Evolutionary conservation across 2,329 filamentous ascomycete genomes (phyloP).

Genomic region (Penicillium fuscoglaucum): DNA sequence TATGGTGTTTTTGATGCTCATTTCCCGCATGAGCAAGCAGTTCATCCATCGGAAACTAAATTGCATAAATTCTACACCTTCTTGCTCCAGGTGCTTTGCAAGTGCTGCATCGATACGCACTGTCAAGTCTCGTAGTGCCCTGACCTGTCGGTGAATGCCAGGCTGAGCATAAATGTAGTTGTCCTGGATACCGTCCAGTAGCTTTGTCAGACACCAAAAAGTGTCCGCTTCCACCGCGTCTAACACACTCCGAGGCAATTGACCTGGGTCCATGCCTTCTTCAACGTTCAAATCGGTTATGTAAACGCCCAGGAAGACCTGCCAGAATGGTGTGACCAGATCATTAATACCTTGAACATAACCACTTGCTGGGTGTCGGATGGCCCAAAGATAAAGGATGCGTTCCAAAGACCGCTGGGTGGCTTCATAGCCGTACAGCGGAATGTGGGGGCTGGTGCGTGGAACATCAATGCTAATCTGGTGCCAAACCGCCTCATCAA

Average conservation of each 20-base stretch:
- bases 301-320: slow-evolving; percentile 92
- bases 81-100: slow-evolving; percentile 83
- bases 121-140: slow-evolving; percentile 83
- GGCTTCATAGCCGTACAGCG: slow-evolving; percentile 92
- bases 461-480: slow-evolving; percentile 99
- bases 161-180: slow-evolving; percentile 98
- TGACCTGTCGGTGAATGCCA: slow-evolving; percentile 91
- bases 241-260: slow-evolving; percentile 83
- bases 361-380: slow-evolving; percentile 92
- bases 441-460: slow-evolving; percentile 91
- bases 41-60: slow-evolving; percentile 99
- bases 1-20: slow-evolving; percentile 94
- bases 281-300: slow-evolving; percentile 93
- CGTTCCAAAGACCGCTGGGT: slow-evolving; percentile 92
- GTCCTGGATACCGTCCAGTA: slow-evolving; percentile 98
- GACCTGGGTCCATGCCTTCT: slow-evolving; percentile 93
- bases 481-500: slow-evolving; percentile 98
- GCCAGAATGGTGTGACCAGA: slow-evolving; percentile 95
- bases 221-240: slow-evolving; percentile 97
- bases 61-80: slow-evolving; percentile 97
- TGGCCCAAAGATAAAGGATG: slow-evolving; percentile 96
- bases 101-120: slow-evolving; percentile 81
- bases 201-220: slow-evolving; percentile 97
- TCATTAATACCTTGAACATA: slow-evolving; percentile 99
- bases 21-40: slow-evolving; percentile 94